Conservation (phyloP, 805 yeast genomes). For the Candida pseudofarinosa region DNA sequence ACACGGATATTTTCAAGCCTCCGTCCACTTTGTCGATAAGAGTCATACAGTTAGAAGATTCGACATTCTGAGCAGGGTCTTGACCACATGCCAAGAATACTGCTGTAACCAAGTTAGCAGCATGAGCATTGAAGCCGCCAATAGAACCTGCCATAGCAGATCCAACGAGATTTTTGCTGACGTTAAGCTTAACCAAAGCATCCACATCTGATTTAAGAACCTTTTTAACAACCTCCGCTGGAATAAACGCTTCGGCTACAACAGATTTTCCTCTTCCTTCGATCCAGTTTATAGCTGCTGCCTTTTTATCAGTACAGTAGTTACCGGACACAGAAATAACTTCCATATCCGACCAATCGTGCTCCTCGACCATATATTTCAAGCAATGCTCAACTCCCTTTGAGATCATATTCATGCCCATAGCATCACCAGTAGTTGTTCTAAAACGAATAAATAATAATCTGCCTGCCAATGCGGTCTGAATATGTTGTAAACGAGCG, state of each 20-base stretch:
- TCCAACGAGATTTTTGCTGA: constrained; percentile 87
- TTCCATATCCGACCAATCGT: constrained; percentile 93
- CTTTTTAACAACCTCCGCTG: constrained; percentile 70
- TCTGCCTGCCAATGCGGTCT: constrained; percentile 93
- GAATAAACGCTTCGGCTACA: constrained; percentile 92
- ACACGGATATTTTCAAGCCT: constrained; percentile 85
- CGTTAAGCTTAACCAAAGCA: constrained; percentile 85
- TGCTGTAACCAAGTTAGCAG: constrained; percentile 94
- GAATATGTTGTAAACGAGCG: constrained; percentile 87
- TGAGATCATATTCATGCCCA: constrained; percentile 99
- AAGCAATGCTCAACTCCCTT: constrained; percentile 93
- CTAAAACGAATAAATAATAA: constrained; percentile 85
- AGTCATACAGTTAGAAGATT: constrained; percentile 95
- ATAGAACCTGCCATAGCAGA: constrained; percentile 98
- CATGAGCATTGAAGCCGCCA: constrained; percentile 98
- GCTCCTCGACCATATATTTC: constrained; percentile 77
- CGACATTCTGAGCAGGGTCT: constrained; percentile 99
- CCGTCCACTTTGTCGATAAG: constrained; percentile 64
- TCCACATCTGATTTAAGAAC: constrained; percentile 91
- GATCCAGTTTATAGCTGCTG: constrained; percentile 98
- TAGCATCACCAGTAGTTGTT: constrained; percentile 99
- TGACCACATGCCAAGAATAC: constrained; percentile 94
- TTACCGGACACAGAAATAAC: constrained; percentile 93
- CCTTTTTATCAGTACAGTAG: constrained; percentile 95
- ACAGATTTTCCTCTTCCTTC: constrained; percentile 99